Evolutionary conservation across 2,329 filamentous ascomycete species (phyloP), one percentile per base, ranked within the genome.

Genomic region (Dendrostoma leiphaemia): DNA sequence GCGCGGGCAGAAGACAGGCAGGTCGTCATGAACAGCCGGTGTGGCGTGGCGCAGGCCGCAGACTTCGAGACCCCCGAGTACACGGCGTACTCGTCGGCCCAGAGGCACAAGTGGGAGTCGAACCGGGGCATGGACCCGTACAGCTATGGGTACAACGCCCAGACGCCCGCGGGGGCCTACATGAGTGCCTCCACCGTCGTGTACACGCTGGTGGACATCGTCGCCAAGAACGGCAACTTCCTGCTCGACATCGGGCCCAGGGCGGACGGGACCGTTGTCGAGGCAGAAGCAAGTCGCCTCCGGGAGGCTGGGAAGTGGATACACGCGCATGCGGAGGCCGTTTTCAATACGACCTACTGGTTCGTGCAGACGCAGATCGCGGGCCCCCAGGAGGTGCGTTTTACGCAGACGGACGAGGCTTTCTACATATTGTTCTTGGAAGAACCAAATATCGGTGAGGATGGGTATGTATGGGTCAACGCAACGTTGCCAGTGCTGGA

Each of bases 51-150:
- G 0, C 74, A 74, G 41, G 64, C 66, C 1, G 68, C 68, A 12
- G 81, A 85, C 67, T 85, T 83, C 60, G 81, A 84, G 63, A 85
- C 81, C 1, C 82, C 82, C 0, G 82, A 85, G 63, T 85, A 84
- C 62, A 68, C 71, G 26, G 72, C 71, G 7, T 82, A 78, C 62
- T 67, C 70, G 3, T 71, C 74, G 3, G 73, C 77, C 8, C 79
- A 82, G 63, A 63, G 69, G 29, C 71, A 79, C 26, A 84, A 85
- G 64, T 85, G 81, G 81, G 82, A 85, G 66, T 77, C 69, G 37
- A 85, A 78, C 65, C 72, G 73, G 38, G 82, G 82, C 34, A 81
- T 85, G 78, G 82, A 85, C 60, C 81, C 82, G 0, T 84, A 73
- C 61, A 75, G 71, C 58, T 85, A 84, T 60, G 82, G 81, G 3